Percentiles rank a stretch among this genome's conserved stretches.
Conservation (phyloP, 2,329 filamentous ascomycete genomes). For the Phialophora expanda region DNA sequence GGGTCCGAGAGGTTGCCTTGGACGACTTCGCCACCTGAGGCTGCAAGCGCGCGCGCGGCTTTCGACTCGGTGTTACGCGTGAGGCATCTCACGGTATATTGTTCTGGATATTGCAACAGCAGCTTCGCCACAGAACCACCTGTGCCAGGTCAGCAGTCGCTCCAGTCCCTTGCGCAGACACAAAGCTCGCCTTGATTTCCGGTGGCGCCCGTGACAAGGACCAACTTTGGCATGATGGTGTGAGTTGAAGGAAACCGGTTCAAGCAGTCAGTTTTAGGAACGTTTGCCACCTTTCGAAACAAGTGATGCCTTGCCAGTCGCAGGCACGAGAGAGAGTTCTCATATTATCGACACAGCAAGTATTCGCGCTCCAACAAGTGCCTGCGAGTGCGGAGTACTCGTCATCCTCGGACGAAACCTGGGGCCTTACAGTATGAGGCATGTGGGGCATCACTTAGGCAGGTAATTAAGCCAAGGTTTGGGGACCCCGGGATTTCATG, state of each 20-base stretch:
- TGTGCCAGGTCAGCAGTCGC: not conserved
- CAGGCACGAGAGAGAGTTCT: not conserved
- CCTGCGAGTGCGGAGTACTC: not conserved
- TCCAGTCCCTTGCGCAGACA: not conserved
- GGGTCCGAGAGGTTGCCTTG: conserved; percentile 38
- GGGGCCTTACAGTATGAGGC: no score
- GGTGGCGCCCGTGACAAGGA: conserved; percentile 10
- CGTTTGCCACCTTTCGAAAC: not conserved
- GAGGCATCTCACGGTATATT: conserved; percentile 39
- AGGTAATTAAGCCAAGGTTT: not conserved
- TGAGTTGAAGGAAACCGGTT: not conserved
- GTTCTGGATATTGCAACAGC: conserved; percentile 37
- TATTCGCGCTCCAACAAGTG: not conserved
- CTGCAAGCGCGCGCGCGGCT: conserved; percentile 32
- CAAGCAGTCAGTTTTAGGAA: not conserved
- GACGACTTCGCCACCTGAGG: conserved; percentile 40
- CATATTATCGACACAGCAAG: not conserved
- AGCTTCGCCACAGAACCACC: conserved; percentile 42
- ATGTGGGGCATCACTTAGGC: not conserved
- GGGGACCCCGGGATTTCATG: not conserved
- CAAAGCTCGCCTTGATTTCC: conserved; percentile 8
- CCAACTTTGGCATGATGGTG: not conserved
- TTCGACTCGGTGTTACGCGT: conserved; percentile 41
- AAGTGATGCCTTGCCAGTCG: not conserved
- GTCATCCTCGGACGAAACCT: not conserved